Conservation (phyloP, 75 land plant genomes). For the Selaginella moellendorffii region DNA sequence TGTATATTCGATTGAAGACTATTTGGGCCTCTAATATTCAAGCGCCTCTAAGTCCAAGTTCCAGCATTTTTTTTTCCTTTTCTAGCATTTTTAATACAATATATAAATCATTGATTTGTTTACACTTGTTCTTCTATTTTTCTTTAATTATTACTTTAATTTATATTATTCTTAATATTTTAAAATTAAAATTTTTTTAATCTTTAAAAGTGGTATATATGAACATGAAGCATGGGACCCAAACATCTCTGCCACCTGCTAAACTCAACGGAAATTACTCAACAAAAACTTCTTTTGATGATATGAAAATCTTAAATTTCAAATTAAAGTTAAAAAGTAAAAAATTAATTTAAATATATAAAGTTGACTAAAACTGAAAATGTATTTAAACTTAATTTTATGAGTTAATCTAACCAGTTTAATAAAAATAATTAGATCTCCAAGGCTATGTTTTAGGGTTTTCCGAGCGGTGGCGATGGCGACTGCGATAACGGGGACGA, state of each 20-base stretch:
- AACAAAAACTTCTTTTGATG: conserved; percentile 37
- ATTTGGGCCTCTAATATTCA: conserved; percentile 41
- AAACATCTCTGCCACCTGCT: conserved; percentile 51
- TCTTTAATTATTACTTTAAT: too few species aligned
- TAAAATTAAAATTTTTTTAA: too few species aligned
- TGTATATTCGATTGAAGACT: too few species aligned
- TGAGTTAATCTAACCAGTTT: background rate
- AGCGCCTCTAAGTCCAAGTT: conserved; percentile 22
- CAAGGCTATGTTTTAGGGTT: too few species aligned
- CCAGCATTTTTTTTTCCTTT: conserved; percentile 52
- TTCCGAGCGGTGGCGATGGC: too few species aligned
- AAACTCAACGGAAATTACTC: conserved; percentile 53
- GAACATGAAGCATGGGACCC: too few species aligned
- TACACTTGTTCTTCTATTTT: too few species aligned
- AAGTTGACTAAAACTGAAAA: background rate
- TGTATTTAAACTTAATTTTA: background rate
- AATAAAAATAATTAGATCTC: too few species aligned
- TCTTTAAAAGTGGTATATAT: too few species aligned
- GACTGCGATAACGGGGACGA: too few species aligned
- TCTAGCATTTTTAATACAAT: conserved; percentile 28
- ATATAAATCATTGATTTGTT: too few species aligned
- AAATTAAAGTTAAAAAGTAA: background rate
- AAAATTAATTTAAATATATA: background rate
- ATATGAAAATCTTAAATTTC: background rate
- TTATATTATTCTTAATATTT: too few species aligned